Base-by-base conservation (phyloP, 495 filamentous ascomycete species). In the Talaromyces trachyspermus region DNA sequence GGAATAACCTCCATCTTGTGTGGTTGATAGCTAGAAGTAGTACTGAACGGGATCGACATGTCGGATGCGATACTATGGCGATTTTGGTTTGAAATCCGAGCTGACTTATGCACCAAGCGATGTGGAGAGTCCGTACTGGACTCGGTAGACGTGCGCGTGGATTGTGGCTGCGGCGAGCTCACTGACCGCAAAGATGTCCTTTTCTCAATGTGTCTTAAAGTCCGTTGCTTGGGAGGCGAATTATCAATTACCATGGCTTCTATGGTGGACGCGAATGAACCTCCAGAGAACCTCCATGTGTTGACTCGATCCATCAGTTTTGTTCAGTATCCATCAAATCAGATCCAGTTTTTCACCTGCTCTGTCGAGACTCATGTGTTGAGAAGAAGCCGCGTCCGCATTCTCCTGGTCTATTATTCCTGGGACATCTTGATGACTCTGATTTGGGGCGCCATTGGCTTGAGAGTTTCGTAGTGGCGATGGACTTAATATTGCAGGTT, bases 201-300 rank as follows among this genome's bases (percentile, higher is more conserved):
- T 69, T 89, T 89, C 53, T 78, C 80, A 18, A 78, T 79, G 58
- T 89, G 86, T 39, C 86, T 79, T 46, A 90, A 65, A 11, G 67
- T 68, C 38, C 76, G 72, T 25, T 57, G 55, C 12, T 63, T 60
- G 47, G 66, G 70, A 33, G 77, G 79, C 4, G 74, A 70, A 3
- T 70, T 67, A 40, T 85, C 81, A 27, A 88, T 76, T 20, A 88
- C 73, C 61, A 86, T 75, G 9, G 80, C 85, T 62, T 85, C 83
- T 12, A 89, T 75, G 0, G 85, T 88, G 3, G 85, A 88, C 7
- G 75, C 71, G 5, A 71, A 75, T 9, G 86, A 88, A 49, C 81
- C 70, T 12, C 67, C 71, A 15, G 86, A 90, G 25, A 78, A 74
- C 10, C 73, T 56, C 27, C 57, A 61, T 17, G 54, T 25, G 27